Base-by-base conservation (phyloP, 2,329 filamentous ascomycete species). In the Periconia digitata region DNA sequence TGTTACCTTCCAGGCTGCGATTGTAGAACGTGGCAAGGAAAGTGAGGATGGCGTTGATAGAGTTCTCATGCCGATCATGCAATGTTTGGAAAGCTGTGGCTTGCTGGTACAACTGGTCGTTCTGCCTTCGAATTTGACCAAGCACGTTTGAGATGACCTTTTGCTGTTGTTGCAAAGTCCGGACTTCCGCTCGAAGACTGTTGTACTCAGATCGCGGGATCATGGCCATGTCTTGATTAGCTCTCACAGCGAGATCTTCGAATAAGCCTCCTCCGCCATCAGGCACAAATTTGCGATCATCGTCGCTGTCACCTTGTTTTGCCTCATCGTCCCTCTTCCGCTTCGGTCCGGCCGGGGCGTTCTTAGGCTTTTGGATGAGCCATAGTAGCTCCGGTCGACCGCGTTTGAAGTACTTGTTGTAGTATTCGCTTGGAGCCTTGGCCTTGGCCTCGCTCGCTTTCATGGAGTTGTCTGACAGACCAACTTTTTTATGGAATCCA, bases 371-470 rank as follows among this genome's bases (percentile, higher is more conserved):
- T 69, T 95, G 92, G 55, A 97, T 96, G 47, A 97, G 79, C 92
- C 92, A 97, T 4, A 96, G 77, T 40, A 99, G 77, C 69, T 96
- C 95, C 3, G 92, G 92, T 58, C 95, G 87, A 4, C 92, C 92
- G 39, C 91, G 88, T 60, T 91, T 89, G 74, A 99, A 99, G 74
- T 92, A 99, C 8, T 90, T 90, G 70, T 99, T 96, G 59, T 89
- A 92, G 71, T 99, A 99, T 78, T 97, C 94, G 79, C 92, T 97
- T 0, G 94, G 94, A 49, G 91, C 96, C 76, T 99, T 99, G 69
- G 92, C 92, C 71, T 96, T 96, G 53, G 92, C 86, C 74, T 97
- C 94, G 67, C 92, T 96, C 6, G 95, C 92, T 58, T 94, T 89
- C 88, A 99, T 95, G 0, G 92, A 96, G 67, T 96, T 96, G 72